Evolutionary conservation across 202 grass and related monocot genomes (phyloP), one percentile per base, ranked within the genome.

Genomic region (Zizania palustris): DNA sequence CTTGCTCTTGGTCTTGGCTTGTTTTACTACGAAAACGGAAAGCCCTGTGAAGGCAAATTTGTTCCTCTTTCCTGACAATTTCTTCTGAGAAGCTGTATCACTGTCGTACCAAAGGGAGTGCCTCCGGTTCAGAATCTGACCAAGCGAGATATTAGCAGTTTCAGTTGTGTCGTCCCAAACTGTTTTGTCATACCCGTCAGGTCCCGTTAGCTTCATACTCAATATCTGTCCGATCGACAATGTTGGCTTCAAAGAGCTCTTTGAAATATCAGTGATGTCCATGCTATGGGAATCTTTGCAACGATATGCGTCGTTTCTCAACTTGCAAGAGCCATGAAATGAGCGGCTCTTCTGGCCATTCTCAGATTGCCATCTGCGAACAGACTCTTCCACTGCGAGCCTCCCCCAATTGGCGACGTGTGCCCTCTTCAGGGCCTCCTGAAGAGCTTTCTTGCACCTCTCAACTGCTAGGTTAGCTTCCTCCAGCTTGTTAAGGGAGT

Each of bases 151-250:
- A 38, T 67, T 92, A 0, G 80, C 59, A 10, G 77, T 76, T 82
- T 92, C 80, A 0, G 40, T 63, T 57, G 67, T 62, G 12, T 82
- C 69, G 1, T 88, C 88, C 0, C 45, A 76, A 7, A 92, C 64
- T 37, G 18, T 80, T 60, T 74, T 77, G 40, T 83, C 84, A 38
- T 92, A 86, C 50, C 86, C 86, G 66, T 90, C 91, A 63, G 91
- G 89, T 42, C 77, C 87, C 68, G 82, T 92, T 19, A 98, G 78
- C 70, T 98, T 98, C 91, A 85, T 92, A 22, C 83, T 94, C 4
- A 97, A 60, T 86, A 97, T 97, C 61, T 97, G 95, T 2, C 95
- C 95, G 0, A 97, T 97, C 0, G 95, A 94, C 77, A 97, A 38
- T 9, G 87, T 91, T 5, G 87, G 85, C 56, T 80, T 81, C 56